These are phyloP conservation scores for Emmonsiellopsis sp. DNA, from an alignment of 2,329 filamentous ascomycete genomes.

Conservation along the genomic window DNA sequence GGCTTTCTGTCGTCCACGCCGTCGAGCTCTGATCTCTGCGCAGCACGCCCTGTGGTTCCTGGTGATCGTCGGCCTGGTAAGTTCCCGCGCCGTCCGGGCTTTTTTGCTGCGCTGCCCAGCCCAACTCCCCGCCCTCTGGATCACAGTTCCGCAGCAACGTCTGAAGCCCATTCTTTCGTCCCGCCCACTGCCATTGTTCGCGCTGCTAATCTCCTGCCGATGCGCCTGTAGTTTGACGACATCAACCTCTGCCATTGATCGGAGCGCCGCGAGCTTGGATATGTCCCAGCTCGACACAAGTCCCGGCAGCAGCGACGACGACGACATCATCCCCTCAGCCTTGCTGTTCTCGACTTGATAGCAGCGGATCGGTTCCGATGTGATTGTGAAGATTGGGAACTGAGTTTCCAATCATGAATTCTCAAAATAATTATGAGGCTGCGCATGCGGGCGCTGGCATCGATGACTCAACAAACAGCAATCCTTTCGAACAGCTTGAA, in stretches of 20 bases:
- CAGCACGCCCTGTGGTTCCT: no score
- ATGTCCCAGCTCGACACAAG: constrained; percentile 11
- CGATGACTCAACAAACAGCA: neutral
- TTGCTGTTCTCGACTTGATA: neutral
- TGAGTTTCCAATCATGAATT: neutral
- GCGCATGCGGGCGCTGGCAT: neutral
- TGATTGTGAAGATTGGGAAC: constrained; percentile 1
- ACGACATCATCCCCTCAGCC: constrained; percentile 4
- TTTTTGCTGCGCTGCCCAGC: no score
- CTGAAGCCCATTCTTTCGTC: no score
- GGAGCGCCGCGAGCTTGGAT: constrained; percentile 1
- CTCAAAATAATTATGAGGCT: neutral
- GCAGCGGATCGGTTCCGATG: constrained; percentile 8
- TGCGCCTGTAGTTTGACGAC: neutral
- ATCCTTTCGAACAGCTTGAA: neutral
- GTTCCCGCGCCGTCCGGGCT: no score
- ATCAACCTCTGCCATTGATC: neutral
- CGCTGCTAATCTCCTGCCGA: neutral
- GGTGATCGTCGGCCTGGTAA: no score
- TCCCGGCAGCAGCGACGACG: constrained; percentile 9
- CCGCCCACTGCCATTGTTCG: neutral
- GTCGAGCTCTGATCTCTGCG: no score
- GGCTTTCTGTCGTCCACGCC: no score
- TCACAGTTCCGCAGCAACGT: no score
- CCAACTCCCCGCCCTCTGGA: no score